Base-by-base conservation (phyloP, 2,329 filamentous ascomycete genomes). In the Fusarium graminum region DNA sequence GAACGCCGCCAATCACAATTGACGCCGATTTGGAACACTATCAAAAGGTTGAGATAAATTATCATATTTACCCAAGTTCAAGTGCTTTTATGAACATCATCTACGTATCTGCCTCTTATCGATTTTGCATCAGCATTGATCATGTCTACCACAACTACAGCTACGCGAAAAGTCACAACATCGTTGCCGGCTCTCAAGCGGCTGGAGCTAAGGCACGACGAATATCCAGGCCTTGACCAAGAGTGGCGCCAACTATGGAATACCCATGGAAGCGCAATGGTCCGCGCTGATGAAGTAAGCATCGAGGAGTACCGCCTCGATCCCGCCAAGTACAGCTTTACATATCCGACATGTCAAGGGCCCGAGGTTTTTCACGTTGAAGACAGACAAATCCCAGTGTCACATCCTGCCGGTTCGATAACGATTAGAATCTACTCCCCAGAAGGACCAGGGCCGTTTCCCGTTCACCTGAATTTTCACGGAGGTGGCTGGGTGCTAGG, bases 241-340 rank as follows among this genome's bases (percentile, higher is more conserved):
- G 47, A 54, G 19, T 57, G 49, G 53, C 25, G 53, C 6, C 25
- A 44, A 2, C 7, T 57, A 28, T 57, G 53, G 53, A 57, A 54
- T 0, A 12, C 9, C 1, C 26, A 54, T 11, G 53, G 53, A 0
- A 54, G 53, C n/a, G 28, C 49, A 2, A 57, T 57, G 49, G 2
- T 22, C 38, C 47, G 53, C 14, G 53, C 53, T 2, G 53, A 57
- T 10, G 49, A 54, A 22, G 49, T 39, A 13, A 44, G 0, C 4
- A 44, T 54, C 2, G 53, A 57, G 3, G 39, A 57, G 1, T 57
- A 57, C 4, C 30, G 53, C 1, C 26, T 26, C 0, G 3, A 29
- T 0, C 53, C 49, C 14, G 47, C 19, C 16, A 44, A 57, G 11
- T 54, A 32, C 39, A 54, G 49, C 2, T 57, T 57, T 28, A 57